A percentile compares a stretch with the other conserved stretches of the same genome.
Evolutionary conservation across 495 filamentous ascomycete genomes (phyloP).

Genomic region (Lasiosphaeria hispida): DNA sequence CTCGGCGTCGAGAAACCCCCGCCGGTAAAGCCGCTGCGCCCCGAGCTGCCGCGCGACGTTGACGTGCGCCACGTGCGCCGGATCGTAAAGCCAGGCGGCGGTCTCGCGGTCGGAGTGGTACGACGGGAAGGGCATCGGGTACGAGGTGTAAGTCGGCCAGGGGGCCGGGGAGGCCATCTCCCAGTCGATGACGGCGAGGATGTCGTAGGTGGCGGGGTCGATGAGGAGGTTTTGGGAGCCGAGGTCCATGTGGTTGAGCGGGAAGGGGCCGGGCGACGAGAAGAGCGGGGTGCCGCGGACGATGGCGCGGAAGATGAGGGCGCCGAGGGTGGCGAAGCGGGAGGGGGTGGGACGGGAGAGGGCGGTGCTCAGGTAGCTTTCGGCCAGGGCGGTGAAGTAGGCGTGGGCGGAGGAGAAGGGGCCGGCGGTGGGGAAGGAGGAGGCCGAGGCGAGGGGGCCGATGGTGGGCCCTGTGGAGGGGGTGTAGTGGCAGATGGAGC

Average conservation of each 20-base stretch:
- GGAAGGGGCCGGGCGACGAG: slow-evolving; percentile 11
- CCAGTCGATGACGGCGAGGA: slow-evolving; percentile 35
- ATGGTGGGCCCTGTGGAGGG: too few species aligned
- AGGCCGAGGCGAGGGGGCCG: too few species aligned
- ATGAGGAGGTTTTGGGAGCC: slow-evolving; percentile 33
- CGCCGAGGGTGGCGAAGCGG: slow-evolving; percentile 1
- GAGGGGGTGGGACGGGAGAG: too few species aligned
- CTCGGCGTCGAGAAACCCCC: neutral
- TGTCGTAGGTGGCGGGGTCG: slow-evolving; percentile 23
- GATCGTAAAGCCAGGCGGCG: neutral
- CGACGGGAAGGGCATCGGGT: slow-evolving; percentile 32
- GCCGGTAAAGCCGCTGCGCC: neutral
- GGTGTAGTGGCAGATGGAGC: slow-evolving; percentile 11
- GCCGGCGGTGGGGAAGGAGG: too few species aligned
- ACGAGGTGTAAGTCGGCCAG: slow-evolving; percentile 25
- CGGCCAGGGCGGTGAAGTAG: too few species aligned
- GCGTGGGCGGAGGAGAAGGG: too few species aligned
- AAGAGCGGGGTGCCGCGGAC: slow-evolving; percentile 2
- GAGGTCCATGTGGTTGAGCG: slow-evolving; percentile 32
- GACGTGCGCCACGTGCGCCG: neutral
- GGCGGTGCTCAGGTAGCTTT: too few species aligned
- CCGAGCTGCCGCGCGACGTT: neutral
- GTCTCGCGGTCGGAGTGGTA: neutral
- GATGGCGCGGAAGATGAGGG: slow-evolving; percentile 4
- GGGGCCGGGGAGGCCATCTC: slow-evolving; percentile 28